phyloP scores from a whole-genome alignment of 2,329 filamentous ascomycete species.

The Daldinia sp. region DNA sequence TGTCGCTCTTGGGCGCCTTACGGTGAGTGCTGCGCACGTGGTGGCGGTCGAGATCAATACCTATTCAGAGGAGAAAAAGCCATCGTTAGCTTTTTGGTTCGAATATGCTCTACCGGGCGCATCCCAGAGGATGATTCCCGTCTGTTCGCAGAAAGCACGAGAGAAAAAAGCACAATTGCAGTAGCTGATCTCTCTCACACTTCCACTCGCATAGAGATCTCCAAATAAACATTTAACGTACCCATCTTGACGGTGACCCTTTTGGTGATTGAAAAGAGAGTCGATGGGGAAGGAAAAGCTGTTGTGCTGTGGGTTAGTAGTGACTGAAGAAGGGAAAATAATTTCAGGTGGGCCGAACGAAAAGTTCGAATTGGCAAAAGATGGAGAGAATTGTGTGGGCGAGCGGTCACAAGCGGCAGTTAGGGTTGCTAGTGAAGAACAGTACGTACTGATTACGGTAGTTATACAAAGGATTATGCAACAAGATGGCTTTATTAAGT shows the following conservation, averaged over 20 bases:
- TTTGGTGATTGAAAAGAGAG: constrained; percentile 44
- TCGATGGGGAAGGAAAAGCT: constrained; percentile 51
- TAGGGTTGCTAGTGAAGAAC: constrained; percentile 48
- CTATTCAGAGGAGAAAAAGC: constrained; percentile 59
- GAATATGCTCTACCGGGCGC: constrained; percentile 66
- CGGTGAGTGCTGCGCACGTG: constrained; percentile 80
- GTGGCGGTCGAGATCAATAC: constrained; percentile 77
- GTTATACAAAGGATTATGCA: background rate
- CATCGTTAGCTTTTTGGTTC: constrained; percentile 69
- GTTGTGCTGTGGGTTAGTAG: constrained; percentile 50
- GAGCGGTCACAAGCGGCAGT: constrained; percentile 57
- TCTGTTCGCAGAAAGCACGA: constrained; percentile 34
- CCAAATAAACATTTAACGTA: constrained; percentile 59
- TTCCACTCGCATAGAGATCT: constrained; percentile 52
- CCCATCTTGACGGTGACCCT: constrained; percentile 65
- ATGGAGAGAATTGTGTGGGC: constrained; percentile 43
- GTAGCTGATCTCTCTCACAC: constrained; percentile 32
- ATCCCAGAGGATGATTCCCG: constrained; percentile 33
- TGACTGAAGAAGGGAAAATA: constrained; percentile 37
- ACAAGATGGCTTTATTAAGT: background rate
- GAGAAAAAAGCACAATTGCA: constrained; percentile 12
- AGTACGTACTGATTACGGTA: background rate
- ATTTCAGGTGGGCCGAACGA: constrained; percentile 21
- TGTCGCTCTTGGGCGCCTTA: constrained; percentile 96
- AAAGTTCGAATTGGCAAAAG: constrained; percentile 29